phyloP scores from a whole-genome alignment of 768 basidiomycete species.

The Collybia mongolica region DNA sequence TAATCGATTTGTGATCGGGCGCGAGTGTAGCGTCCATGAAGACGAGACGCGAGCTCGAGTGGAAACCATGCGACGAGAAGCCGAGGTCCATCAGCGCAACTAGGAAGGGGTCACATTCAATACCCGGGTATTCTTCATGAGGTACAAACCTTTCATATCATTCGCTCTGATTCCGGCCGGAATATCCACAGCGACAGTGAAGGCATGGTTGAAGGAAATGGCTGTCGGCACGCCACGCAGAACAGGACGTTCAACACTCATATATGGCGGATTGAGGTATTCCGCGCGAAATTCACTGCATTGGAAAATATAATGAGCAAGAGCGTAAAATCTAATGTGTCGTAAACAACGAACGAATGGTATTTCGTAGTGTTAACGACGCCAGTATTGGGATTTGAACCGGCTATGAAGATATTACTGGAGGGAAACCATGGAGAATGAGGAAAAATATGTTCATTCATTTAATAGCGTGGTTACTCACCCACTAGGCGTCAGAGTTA shows the following conservation, averaged over 20 bases:
- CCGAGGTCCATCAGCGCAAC: conserved; percentile 40
- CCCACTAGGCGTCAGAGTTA: conserved; percentile 55
- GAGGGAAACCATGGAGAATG: neutral
- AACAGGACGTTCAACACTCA: conserved; percentile 31
- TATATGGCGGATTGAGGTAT: conserved; percentile 41
- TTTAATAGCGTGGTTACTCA: conserved; percentile 36
- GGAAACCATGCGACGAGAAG: conserved; percentile 27
- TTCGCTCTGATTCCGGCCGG: conserved; percentile 20
- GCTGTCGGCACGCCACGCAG: conserved; percentile 32
- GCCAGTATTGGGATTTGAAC: conserved; percentile 42
- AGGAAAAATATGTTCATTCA: conserved; percentile 21
- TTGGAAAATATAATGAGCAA: neutral
- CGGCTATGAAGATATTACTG: conserved; percentile 26
- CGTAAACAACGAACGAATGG: conserved; percentile 23
- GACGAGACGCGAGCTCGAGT: conserved; percentile 36
- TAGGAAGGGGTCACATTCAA: conserved; percentile 7
- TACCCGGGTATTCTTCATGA: neutral
- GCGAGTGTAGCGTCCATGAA: conserved; percentile 33
- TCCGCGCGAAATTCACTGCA: conserved; percentile 38
- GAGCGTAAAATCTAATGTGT: neutral
- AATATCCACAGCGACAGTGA: conserved; percentile 30
- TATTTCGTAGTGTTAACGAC: conserved; percentile 17
- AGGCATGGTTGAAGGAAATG: conserved; percentile 33
- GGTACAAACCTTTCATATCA: conserved; percentile 23
- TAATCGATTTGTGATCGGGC: conserved; percentile 27